Evolutionary conservation across 1,284 basidiomycete genomes (phyloP), one percentile per base, ranked within the genome.

Genomic region (Tilletia walkeri): DNA sequence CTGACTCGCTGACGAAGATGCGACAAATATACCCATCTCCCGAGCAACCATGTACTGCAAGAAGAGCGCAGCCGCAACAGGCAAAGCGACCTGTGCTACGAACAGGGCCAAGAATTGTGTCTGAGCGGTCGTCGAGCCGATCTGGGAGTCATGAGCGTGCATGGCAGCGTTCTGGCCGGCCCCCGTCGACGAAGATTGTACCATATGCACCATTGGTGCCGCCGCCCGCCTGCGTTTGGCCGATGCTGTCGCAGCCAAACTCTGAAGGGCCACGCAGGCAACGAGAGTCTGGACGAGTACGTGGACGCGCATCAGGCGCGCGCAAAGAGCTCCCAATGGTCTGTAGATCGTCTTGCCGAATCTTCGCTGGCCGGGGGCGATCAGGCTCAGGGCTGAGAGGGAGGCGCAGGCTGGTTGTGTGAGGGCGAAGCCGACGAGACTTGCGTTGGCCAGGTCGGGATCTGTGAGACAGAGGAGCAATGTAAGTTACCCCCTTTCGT

Each of bases 391-490:
- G 59, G 20, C 34, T 34, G 59, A 38, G 34, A 63, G 18, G 34
- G 36, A 7, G 59, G 59, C 59, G 16, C 59, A 63, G 7, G 34
- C 36, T 36, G 59, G 59, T n/a, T 63, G 59, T 18, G 38, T 38
- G 12, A 63, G 38, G 36, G n/a, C 59, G n/a, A 63, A 63, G 30
- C 9, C 36, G 59, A 63, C 59, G 12, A 63, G 59, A 20, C 36
- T 41, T 3, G 59, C 18, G n/a, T 63, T 63, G 59, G 59, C 59
- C 59, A 63, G 36, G 36, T 63, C 59, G 30, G 59, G 59, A 63
- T 63, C 59, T 63, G 59, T 3, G 36, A 16, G 9, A 45, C 9
- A 3, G 6, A 1, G 41, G 14, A 45, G 9, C 6, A 45, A 3
- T 9, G 1, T 53, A 2, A 53, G 50, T 6, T 30, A 1, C 1